Conservation (phyloP, 106 monocot genomes). For the Dendrobium officinale region DNA sequence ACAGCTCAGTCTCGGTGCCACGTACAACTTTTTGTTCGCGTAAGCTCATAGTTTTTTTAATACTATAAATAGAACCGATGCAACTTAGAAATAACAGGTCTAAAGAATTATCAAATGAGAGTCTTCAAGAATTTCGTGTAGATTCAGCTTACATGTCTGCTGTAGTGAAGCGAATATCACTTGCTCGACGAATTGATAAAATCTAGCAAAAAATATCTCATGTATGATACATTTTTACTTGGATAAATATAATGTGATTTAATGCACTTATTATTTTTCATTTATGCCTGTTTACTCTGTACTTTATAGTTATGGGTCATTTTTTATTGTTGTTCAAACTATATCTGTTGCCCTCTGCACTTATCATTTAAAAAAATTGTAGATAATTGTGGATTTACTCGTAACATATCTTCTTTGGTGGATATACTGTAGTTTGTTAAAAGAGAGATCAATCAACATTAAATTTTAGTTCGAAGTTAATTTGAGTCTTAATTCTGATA, state of each 20-base stretch:
- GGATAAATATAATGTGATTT: background rate
- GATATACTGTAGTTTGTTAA: background rate
- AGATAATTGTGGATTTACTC: background rate
- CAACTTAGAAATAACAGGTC: too few relatives aligned
- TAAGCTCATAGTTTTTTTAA: too few relatives aligned
- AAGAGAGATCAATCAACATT: background rate
- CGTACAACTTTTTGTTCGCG: too few relatives aligned
- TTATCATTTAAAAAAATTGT: background rate
- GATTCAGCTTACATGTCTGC: conserved; percentile 12
- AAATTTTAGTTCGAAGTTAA: background rate
- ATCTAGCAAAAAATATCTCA: conserved; percentile 10
- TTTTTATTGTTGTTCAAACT: background rate
- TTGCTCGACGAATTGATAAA: conserved; percentile 24
- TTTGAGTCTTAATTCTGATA: background rate
- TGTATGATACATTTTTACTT: background rate
- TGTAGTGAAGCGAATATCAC: conserved; percentile 11
- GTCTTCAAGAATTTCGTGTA: conserved; percentile 15
- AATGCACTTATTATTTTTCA: background rate
- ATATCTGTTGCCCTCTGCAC: background rate
- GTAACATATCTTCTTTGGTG: background rate
- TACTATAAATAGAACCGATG: too few relatives aligned
- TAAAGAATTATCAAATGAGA: conserved; percentile 3
- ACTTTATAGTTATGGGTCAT: background rate
- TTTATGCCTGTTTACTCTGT: background rate
- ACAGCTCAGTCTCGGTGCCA: too few relatives aligned